A percentile compares a stretch with the other conserved stretches of the same genome.
Evolutionary conservation across 2,329 filamentous ascomycete species (phyloP).

Genomic region (Diaporthe australafricana): DNA sequence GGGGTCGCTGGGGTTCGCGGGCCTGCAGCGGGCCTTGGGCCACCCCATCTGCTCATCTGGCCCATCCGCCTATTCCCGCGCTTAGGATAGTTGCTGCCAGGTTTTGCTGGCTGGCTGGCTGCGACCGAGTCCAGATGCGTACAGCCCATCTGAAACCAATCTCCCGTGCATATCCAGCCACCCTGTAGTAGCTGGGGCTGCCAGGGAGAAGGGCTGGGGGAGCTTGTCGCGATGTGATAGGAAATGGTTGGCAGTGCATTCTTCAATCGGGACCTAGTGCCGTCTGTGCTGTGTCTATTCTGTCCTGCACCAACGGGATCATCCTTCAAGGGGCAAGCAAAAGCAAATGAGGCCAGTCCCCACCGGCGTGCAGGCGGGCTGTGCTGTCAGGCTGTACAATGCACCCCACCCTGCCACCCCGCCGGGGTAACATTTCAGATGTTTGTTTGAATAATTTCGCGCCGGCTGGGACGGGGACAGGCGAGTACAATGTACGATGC

Average conservation of each 20-base stretch:
- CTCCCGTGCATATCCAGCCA: conserved; percentile 27
- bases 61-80: conserved; percentile 10
- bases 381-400: conserved; percentile 23
- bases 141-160: conserved; percentile 20
- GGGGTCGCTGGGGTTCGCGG: conserved; percentile 13
- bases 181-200: conserved; percentile 15
- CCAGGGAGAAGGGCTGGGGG: not conserved
- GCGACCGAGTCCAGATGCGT: conserved; percentile 25
- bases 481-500: not conserved
- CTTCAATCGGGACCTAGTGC: conserved; percentile 12
- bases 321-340: not conserved
- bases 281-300: conserved; percentile 16
- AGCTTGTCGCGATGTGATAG: conserved; percentile 17
- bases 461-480: not conserved
- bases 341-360: conserved; percentile 5
- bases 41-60: not conserved
- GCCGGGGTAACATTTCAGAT: not conserved
- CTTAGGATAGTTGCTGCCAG: conserved; percentile 20
- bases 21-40: not conserved
- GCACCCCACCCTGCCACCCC: not conserved
- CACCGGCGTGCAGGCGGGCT: conserved; percentile 11
- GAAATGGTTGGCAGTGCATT: conserved; percentile 21
- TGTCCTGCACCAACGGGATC: conserved; percentile 1
- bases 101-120: conserved; percentile 14
- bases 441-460: not conserved